These are phyloP conservation scores for Quercus aquifolioides DNA, from an alignment of 306 rosid species.

Conservation along the genomic window DNA sequence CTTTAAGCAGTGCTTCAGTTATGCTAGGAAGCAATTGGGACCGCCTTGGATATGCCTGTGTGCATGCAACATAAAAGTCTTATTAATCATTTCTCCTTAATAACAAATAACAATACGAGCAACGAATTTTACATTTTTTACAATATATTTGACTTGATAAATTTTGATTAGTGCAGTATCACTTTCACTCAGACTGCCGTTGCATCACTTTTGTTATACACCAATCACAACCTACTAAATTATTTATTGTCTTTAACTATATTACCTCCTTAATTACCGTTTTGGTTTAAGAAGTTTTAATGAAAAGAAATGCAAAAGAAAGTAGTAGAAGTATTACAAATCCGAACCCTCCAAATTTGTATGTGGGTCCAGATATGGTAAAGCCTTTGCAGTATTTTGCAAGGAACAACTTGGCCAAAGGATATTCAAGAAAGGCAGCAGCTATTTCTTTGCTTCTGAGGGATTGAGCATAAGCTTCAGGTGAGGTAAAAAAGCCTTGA, in stretches of 20 bases:
- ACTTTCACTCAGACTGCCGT: too few relatives aligned
- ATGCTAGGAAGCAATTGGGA: constrained; percentile 29
- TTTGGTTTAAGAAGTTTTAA: too few relatives aligned
- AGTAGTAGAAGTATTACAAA: constrained; percentile 17
- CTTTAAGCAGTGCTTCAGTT: constrained; percentile 29
- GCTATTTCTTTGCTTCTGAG: constrained; percentile 36
- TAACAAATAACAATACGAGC: too few relatives aligned
- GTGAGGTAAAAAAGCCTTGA: constrained; percentile 17
- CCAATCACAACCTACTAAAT: too few relatives aligned
- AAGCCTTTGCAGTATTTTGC: constrained; percentile 39
- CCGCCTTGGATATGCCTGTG: constrained; percentile 40
- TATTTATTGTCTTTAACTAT: too few relatives aligned
- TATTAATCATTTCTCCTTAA: too few relatives aligned
- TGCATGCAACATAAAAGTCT: not conserved
- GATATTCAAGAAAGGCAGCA: constrained; percentile 42
- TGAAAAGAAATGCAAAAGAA: not conserved
- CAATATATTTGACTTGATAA: too few relatives aligned
- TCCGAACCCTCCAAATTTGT: constrained; percentile 48
- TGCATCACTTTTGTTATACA: too few relatives aligned
- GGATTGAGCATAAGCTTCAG: constrained; percentile 32
- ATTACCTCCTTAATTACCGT: too few relatives aligned
- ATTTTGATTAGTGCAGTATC: too few relatives aligned
- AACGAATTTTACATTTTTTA: too few relatives aligned
- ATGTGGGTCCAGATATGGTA: constrained; percentile 30
- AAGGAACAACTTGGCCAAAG: constrained; percentile 42